These are phyloP conservation scores for Sclerotinia trifoliorum DNA, from an alignment of 2,329 filamentous ascomycete species.

Conservation along the genomic window DNA sequence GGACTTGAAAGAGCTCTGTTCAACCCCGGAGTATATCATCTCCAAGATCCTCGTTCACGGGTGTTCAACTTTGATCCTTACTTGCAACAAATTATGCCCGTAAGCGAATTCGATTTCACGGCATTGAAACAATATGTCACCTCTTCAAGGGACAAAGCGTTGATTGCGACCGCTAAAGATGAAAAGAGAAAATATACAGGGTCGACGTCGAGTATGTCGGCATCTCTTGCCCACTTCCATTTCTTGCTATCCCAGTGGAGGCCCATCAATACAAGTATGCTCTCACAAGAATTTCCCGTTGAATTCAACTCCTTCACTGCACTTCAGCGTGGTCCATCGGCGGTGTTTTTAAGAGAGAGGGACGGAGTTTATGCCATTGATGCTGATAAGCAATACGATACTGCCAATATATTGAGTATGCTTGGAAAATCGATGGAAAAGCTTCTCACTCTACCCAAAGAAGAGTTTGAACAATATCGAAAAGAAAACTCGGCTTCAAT, in stretches of 20 bases:
- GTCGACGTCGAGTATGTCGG: slow-evolving; percentile 96
- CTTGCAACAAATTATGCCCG: slow-evolving; percentile 87
- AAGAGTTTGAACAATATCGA: slow-evolving; percentile 83
- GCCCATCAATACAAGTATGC: slow-evolving; percentile 60
- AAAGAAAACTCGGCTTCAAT: slow-evolving; percentile 66
- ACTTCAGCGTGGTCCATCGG: slow-evolving; percentile 69
- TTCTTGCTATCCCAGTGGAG: slow-evolving; percentile 86
- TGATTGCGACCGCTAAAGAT: slow-evolving; percentile 66
- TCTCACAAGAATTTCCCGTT: slow-evolving; percentile 66
- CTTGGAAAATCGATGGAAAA: slow-evolving; percentile 97
- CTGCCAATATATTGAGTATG: slow-evolving; percentile 82
- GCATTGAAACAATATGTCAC: slow-evolving; percentile 85
- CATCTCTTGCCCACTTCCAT: slow-evolving; percentile 85
- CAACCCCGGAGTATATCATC: slow-evolving; percentile 87
- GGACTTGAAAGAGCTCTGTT: slow-evolving; percentile 67
- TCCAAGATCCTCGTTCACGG: slow-evolving; percentile 82
- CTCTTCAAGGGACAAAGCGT: slow-evolving; percentile 75
- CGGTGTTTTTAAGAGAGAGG: slow-evolving; percentile 78
- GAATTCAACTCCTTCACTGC: slow-evolving; percentile 67
- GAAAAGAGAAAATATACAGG: slow-evolving; percentile 80
- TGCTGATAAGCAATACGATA: slow-evolving; percentile 88
- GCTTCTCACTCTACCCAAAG: slow-evolving; percentile 76
- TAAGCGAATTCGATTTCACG: slow-evolving; percentile 87
- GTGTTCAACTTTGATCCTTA: slow-evolving; percentile 99
- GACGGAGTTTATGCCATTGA: slow-evolving; percentile 92